Conservation (phyloP, 352 stramenopile species). For the Phytophthora brassicae region DNA sequence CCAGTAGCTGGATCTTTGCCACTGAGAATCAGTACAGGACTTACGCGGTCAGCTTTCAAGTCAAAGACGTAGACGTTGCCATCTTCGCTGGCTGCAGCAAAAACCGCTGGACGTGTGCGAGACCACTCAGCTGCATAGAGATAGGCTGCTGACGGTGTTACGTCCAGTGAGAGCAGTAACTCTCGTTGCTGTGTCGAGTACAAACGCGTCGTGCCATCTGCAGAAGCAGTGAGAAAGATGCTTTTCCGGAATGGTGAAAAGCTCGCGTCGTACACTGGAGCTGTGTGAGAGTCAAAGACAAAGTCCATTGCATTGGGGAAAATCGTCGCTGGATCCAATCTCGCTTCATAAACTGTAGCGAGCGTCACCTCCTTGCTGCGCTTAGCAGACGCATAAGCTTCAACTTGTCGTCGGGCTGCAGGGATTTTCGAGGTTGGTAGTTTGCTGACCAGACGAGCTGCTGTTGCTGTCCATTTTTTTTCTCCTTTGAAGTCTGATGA, state of each 20-base stretch:
- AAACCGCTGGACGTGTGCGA: conserved; percentile 72
- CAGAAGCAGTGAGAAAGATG: conserved; percentile 75
- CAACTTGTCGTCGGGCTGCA: conserved; percentile 65
- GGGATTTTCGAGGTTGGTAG: conserved; percentile 46
- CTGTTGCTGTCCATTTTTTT: conserved; percentile 80
- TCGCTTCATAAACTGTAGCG: conserved; percentile 73
- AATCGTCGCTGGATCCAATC: conserved; percentile 54
- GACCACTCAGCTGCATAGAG: conserved; percentile 80
- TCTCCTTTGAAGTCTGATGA: conserved; percentile 69
- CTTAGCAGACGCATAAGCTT: conserved; percentile 61
- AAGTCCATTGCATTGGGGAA: conserved; percentile 79
- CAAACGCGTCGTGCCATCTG: conserved; percentile 78
- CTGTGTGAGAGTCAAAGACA: conserved; percentile 67
- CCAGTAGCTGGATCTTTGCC: conserved; percentile 34
- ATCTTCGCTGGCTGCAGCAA: conserved; percentile 69
- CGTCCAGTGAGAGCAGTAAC: conserved; percentile 63
- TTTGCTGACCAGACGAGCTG: conserved; percentile 58
- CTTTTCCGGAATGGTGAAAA: conserved; percentile 87
- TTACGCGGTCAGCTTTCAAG: conserved; percentile 57
- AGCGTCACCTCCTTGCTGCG: conserved; percentile 71
- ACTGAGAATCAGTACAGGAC: conserved; percentile 44
- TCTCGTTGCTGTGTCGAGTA: conserved; percentile 70
- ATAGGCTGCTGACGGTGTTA: conserved; percentile 65
- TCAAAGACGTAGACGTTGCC: conserved; percentile 79
- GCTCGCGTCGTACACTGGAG: conserved; percentile 75